phyloP scores from a whole-genome alignment of 2,329 filamentous ascomycete species.

The Nemania serpens region DNA sequence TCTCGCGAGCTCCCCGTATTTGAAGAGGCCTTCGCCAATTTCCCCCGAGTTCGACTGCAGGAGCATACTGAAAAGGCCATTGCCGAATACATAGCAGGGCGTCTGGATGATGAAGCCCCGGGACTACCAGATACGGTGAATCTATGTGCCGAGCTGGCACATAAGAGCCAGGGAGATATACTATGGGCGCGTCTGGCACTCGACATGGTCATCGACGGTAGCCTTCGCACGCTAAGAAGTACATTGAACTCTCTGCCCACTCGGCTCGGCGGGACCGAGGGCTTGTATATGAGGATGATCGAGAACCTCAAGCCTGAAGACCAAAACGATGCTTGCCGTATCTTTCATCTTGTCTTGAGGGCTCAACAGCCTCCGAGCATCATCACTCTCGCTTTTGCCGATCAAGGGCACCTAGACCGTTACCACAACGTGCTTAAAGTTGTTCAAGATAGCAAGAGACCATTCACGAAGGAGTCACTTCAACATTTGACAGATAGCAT shows the following conservation, averaged over 20 bases:
- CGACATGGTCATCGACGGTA: conserved; percentile 40
- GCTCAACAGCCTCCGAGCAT: conserved; percentile 41
- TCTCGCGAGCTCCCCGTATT: conserved; percentile 40
- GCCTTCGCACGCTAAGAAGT: conserved; percentile 36
- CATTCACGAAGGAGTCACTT: conserved; percentile 29
- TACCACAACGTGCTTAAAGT: conserved; percentile 34
- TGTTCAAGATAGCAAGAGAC: conserved; percentile 29
- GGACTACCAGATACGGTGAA: conserved; percentile 38
- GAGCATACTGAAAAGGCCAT: conserved; percentile 39
- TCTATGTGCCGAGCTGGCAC: conserved; percentile 38
- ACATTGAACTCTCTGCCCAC: conserved; percentile 40
- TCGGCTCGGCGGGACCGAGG: conserved; percentile 39
- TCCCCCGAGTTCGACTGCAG: conserved; percentile 37
- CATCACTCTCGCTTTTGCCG: conserved; percentile 39
- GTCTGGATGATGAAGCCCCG: conserved; percentile 39
- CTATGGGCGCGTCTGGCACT: conserved; percentile 41
- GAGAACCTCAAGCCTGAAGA: conserved; percentile 37
- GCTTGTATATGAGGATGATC: conserved; percentile 43
- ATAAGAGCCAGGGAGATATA: conserved; percentile 39
- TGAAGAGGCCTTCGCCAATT: conserved; percentile 34
- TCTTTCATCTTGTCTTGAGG: conserved; percentile 40
- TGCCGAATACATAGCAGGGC: conserved; percentile 38
- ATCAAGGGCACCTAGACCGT: conserved; percentile 36
- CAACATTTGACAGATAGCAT: conserved; percentile 35
- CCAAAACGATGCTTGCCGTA: conserved; percentile 37